phyloP scores from a whole-genome alignment of 1,139 yeast genomes.

The Sugiyamaella sp. region DNA sequence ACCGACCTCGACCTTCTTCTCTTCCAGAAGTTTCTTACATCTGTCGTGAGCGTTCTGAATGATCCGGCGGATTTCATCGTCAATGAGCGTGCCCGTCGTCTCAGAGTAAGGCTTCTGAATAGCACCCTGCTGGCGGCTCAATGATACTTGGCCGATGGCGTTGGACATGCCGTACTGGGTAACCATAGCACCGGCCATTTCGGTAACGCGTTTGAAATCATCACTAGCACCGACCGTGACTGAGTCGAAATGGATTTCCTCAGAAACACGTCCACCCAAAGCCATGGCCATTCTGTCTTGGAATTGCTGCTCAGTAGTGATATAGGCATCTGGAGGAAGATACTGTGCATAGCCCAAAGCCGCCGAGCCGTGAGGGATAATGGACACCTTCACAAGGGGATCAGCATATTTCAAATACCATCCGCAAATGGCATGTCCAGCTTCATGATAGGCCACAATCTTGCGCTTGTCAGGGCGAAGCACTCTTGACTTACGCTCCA shows the following conservation, averaged over 20 bases:
- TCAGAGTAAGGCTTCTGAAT: constrained; percentile 82
- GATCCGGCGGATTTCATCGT: constrained; percentile 78
- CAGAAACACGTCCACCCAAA: constrained; percentile 94
- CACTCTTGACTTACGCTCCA: constrained; percentile 87
- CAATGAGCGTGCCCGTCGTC: constrained; percentile 77
- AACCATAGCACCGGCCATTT: constrained; percentile 93
- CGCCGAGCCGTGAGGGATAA: constrained; percentile 95
- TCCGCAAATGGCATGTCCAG: constrained; percentile 98
- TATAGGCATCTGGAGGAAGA: constrained; percentile 89
- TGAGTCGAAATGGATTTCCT: constrained; percentile 83
- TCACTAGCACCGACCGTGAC: constrained; percentile 97
- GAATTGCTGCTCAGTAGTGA: constrained; percentile 77
- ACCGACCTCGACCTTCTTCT: constrained; percentile 73
- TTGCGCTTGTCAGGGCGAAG: constrained; percentile 81
- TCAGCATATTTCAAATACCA: constrained; percentile 91
- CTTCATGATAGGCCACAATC: constrained; percentile 96
- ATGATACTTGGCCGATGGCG: constrained; percentile 80
- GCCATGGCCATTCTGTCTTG: constrained; percentile 95
- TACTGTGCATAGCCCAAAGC: constrained; percentile 98
- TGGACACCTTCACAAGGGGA: constrained; percentile 91
- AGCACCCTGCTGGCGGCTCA: constrained; percentile 57
- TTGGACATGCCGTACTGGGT: constrained; percentile 88
- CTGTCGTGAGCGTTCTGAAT: constrained; percentile 74
- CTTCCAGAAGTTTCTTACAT: constrained; percentile 69
- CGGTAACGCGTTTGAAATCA: constrained; percentile 95